phyloP scores from a whole-genome alignment of 2,329 filamentous ascomycete genomes.

The Thermoascus crustaceus region DNA sequence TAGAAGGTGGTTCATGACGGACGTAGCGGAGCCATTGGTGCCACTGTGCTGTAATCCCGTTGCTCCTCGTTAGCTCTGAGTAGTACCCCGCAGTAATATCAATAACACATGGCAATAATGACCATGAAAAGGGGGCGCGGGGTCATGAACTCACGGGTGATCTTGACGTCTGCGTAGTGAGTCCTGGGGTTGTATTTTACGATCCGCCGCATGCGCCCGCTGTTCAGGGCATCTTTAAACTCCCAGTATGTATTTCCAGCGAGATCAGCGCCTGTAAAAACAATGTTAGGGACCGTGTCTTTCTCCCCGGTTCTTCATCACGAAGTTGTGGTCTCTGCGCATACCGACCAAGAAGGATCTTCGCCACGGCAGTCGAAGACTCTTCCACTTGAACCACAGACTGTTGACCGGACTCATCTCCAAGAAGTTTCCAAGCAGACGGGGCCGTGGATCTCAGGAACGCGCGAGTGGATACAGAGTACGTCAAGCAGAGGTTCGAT shows the following conservation, averaged over 20 bases:
- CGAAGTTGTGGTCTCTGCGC: conserved; percentile 1
- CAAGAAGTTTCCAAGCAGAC: conserved; percentile 5
- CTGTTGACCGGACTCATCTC: conserved; percentile 35
- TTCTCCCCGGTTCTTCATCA: neutral
- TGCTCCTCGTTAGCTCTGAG: conserved; percentile 8
- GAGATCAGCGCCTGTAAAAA: conserved; percentile 48
- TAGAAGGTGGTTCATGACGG: conserved; percentile 46
- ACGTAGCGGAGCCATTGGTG: conserved; percentile 61
- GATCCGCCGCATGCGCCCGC: conserved; percentile 49
- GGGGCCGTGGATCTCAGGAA: neutral
- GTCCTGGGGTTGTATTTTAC: conserved; percentile 47
- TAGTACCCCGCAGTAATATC: neutral
- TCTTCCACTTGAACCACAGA: conserved; percentile 57
- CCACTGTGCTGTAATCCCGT: conserved; percentile 49
- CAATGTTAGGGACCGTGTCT: conserved; percentile 4
- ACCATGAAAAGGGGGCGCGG: neutral
- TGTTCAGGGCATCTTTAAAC: conserved; percentile 51
- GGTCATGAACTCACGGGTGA: conserved; percentile 42
- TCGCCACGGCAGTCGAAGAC: conserved; percentile 54
- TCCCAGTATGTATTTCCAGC: conserved; percentile 60
- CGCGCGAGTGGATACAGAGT: neutral
- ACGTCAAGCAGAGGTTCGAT: neutral
- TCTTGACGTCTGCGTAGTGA: conserved; percentile 52
- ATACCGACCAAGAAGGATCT: conserved; percentile 51
- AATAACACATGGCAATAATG: conserved; percentile 1